Percentiles rank a stretch among this genome's conserved stretches.
phyloP scores from a whole-genome alignment of 106 monocot genomes.

The Phalaenopsis equestris region DNA sequence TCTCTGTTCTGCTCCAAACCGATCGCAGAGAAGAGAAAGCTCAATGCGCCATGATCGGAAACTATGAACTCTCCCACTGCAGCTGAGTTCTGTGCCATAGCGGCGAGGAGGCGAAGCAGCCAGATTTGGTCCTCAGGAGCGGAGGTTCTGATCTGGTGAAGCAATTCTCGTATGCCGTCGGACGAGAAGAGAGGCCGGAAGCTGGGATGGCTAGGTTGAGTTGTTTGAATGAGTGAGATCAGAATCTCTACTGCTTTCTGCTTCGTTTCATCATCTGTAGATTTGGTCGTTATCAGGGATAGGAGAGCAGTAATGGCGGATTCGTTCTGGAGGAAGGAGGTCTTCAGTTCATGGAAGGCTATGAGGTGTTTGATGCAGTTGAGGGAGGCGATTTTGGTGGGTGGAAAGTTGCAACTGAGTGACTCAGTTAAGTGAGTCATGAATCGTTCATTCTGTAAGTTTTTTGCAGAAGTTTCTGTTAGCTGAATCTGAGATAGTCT shows the following conservation, averaged over 20 bases:
- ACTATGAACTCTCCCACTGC: background rate
- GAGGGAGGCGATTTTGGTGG: slow-evolving; percentile 4
- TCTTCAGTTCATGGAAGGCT: background rate
- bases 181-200: slow-evolving; percentile 4
- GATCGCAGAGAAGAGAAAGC: slow-evolving; percentile 1
- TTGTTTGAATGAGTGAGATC: background rate
- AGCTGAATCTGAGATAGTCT: slow-evolving; percentile 11
- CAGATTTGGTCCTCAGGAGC: background rate
- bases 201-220: background rate
- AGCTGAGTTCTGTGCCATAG: slow-evolving; percentile 7
- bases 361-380: slow-evolving; percentile 12
- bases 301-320: slow-evolving; percentile 2
- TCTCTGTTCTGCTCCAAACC: background rate
- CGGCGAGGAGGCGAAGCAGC: slow-evolving; percentile 5
- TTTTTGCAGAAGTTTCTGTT: background rate
- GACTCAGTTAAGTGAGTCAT: slow-evolving; percentile 6
- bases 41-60: background rate
- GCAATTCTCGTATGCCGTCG: slow-evolving; percentile 7
- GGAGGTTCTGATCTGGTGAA: background rate
- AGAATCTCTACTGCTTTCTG: slow-evolving; percentile 13
- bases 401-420: background rate
- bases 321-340: background rate
- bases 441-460: slow-evolving; percentile 10
- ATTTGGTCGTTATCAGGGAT: background rate
- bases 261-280: background rate